Evolutionary conservation across 345 rosid species (phyloP), one percentile per base, ranked within the genome.

Genomic region (Hevea brasiliensis): DNA sequence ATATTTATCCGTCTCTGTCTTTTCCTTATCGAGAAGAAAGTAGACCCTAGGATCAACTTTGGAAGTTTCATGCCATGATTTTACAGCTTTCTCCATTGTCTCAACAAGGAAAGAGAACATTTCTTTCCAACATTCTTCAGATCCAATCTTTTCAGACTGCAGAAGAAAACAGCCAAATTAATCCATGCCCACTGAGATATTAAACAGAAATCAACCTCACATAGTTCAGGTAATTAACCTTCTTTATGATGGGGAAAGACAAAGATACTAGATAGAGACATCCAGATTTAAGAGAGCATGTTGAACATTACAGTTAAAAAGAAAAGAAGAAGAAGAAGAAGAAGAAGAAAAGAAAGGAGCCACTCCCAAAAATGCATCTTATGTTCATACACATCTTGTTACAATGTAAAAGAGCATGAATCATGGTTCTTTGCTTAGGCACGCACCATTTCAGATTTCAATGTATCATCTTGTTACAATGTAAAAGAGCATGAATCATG

Each of bases 1-100:
- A 62, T 85, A 87, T 81, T 89, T 92, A 50, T 91, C 94, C 11
- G 88, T 82, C 35, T 89, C 86, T 7, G 98, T 87, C 83, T 84
- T 91, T 74, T 93, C 97, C 74, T 87, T 82, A 79, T 95, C 92
- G 12, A 88, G 90, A 53, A 91, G 89, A 76, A 91, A 95, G 85
- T 82, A 79, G 64, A 91, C 96, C 83, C 86, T 87, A 53, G 93
- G 84, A 58, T 92, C 97, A 74, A 92, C 88, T 82, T 86, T 91
- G 71, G 90, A 86, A 80, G 88, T 83, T 78, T 90, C 91, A 76
- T 92, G 93, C 95, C 97, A 92, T 20, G 89, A 82, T 62, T 89
- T 92, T 59, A 92, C 85, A 71, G 98, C 89, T 53, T 84, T 67
- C 74, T 92, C 96, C 93, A 95, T 88, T 8, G 91, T 92, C 81